Evolutionary conservation across 1,284 basidiomycete species (phyloP), one percentile per base, ranked within the genome.

Genomic region (Xanthoconium separans): DNA sequence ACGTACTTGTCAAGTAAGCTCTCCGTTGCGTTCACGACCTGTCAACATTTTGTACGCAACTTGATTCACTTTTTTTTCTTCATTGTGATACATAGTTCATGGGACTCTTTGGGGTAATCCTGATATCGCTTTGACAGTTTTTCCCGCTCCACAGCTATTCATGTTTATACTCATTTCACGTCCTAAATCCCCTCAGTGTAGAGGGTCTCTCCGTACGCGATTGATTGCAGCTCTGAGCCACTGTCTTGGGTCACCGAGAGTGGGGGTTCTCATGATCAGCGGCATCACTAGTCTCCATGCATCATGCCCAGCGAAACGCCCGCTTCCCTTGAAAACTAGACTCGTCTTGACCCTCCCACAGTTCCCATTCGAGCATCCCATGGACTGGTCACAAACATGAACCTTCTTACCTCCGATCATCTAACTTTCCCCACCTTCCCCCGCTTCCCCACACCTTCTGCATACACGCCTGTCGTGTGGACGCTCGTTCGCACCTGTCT

Each of bases 361-460:
- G 44, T 6, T 37, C 39, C 37, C 51, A 43, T 29, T 12, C 31
- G 34, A 42, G 34, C 34, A 34, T 55, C 34, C 34, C 39, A 31
- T 54, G 15, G 36, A 50, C 48, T 46, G 20, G n/a, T 36, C 33
- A 47, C 59, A 50, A 60, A 59, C 44, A 48, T 46, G 40, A 18
- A 29, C 30, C 27, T 1, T 44, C 34, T 53, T 55, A 53, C 47
- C 42, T 61, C 47, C 36, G 45, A 62, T 54, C 47, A n/a, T 18
- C 24, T 4, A 9, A 41, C 18, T 47, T 52, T 50, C 53, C 61
- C 59, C 65, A 51, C 33, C 47, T 52, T 69, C 56, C 66, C 68
- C 65, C 64, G n/a, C 61, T 61, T 65, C 60, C 58, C 65, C 54
- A 59, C 53, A 56, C 47, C 42, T 47, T 46, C 46, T 37, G 44